Percentiles rank a stretch among this genome's conserved stretches.
Evolutionary conservation across 2,329 filamentous ascomycete species (phyloP).

Genomic region (Lasiodiplodia gonubiensis): DNA sequence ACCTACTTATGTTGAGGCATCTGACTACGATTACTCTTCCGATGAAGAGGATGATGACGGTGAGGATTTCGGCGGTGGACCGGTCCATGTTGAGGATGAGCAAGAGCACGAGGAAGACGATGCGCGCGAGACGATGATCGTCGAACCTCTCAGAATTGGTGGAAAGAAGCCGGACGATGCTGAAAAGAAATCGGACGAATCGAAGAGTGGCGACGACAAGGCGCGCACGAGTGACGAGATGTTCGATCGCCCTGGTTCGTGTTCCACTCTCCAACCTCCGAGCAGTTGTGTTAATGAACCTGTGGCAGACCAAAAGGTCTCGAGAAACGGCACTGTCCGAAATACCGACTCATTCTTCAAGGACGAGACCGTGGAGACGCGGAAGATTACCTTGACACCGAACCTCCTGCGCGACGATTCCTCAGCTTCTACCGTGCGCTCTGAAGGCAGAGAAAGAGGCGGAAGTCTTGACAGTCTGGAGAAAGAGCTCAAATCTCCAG

Average conservation of each 20-base stretch:
- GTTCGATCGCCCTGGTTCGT: slow-evolving; percentile 6
- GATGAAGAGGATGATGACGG: slow-evolving; percentile 63
- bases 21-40: slow-evolving; percentile 82
- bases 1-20: slow-evolving; percentile 87
- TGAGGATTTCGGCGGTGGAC: slow-evolving; percentile 44
- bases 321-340: slow-evolving; percentile 82
- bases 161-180: slow-evolving; percentile 33
- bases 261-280: background rate
- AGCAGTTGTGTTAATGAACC: slow-evolving; percentile 6
- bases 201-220: slow-evolving; percentile 51
- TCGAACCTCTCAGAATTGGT: slow-evolving; percentile 47
- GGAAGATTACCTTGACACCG: slow-evolving; percentile 95
- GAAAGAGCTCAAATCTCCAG: slow-evolving; percentile 66
- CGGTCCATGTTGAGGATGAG: slow-evolving; percentile 40
- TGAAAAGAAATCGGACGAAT: slow-evolving; percentile 45
- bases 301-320: slow-evolving; percentile 50
- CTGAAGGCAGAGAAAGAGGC: slow-evolving; percentile 53
- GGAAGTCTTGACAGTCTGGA: slow-evolving; percentile 79
- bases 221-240: slow-evolving; percentile 61
- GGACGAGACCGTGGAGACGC: slow-evolving; percentile 91
- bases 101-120: slow-evolving; percentile 45
- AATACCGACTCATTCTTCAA: slow-evolving; percentile 98
- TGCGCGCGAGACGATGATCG: slow-evolving; percentile 34
- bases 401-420: slow-evolving; percentile 86
- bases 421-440: slow-evolving; percentile 42